Evolutionary conservation across 208 protist genomes (phyloP).

Genomic region (Vickermania ingenoplastis): DNA sequence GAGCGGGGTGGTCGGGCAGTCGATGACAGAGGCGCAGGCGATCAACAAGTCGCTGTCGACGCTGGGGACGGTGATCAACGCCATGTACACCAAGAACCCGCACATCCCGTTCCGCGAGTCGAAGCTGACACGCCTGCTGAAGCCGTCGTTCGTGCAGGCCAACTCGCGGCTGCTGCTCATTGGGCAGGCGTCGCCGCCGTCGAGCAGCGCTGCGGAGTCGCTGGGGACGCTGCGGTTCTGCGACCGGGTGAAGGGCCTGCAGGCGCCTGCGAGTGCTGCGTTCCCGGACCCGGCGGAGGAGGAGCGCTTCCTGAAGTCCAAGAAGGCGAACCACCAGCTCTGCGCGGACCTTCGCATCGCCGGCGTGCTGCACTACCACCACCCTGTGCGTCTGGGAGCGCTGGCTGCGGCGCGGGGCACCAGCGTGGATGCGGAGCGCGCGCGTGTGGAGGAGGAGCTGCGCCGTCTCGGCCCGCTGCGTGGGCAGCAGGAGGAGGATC

Average conservation of each 20-base stretch:
- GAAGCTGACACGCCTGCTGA: constrained; percentile 91
- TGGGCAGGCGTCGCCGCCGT: constrained; percentile 63
- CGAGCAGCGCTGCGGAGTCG: constrained; percentile 50
- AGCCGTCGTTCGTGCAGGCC: constrained; percentile 51
- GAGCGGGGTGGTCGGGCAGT: constrained; percentile 81
- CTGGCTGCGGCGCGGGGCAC: constrained; percentile 30
- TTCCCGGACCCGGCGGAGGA: constrained; percentile 52
- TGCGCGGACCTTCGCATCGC: constrained; percentile 73
- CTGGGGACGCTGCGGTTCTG: constrained; percentile 82
- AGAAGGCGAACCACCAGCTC: constrained; percentile 54
- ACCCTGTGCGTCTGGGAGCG: constrained; percentile 19
- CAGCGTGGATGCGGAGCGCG: constrained; percentile 17
- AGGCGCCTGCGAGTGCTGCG: constrained; percentile 37
- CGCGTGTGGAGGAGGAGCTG: constrained; percentile 17
- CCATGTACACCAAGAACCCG: constrained; percentile 68
- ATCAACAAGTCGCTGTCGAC: no score
- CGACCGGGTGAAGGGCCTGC: constrained; percentile 80
- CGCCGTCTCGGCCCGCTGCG: constrained; percentile 19
- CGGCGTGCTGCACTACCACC: constrained; percentile 40
- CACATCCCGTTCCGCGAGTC: constrained; percentile 83
- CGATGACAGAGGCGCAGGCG: constrained; percentile 83
- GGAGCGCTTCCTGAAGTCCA: constrained; percentile 41
- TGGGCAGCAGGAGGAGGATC: constrained; percentile 22
- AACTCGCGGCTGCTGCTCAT: constrained; percentile 75
- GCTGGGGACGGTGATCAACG: constrained; percentile 83